These are phyloP conservation scores for Globisporangium solare DNA, from an alignment of 352 stramenopile genomes.

Conservation along the genomic window DNA sequence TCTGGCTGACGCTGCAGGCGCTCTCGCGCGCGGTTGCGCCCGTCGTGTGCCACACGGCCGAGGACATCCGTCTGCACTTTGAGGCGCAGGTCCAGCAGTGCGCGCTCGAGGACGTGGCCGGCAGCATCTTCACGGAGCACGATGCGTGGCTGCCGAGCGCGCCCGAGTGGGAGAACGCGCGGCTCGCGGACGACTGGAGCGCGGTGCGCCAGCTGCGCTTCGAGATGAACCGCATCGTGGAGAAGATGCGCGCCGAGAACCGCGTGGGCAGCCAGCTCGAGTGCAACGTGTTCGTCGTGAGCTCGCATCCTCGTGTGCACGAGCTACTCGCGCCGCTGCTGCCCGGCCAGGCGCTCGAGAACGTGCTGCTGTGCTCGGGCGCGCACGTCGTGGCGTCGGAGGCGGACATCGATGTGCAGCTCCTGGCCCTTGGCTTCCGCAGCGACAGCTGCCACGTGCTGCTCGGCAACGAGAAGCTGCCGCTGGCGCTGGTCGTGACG, in stretches of 20 bases:
- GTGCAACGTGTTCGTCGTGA: conserved; percentile 62
- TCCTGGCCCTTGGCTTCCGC: conserved; percentile 22
- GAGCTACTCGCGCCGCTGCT: conserved; percentile 59
- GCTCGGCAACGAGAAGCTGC: conserved; percentile 34
- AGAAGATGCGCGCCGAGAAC: conserved; percentile 55
- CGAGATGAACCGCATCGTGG: conserved; percentile 73
- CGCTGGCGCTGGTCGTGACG: conserved; percentile 52
- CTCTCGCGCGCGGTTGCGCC: conserved; percentile 76
- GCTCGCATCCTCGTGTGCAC: conserved; percentile 25
- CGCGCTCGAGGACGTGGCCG: conserved; percentile 45
- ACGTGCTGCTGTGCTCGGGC: conserved; percentile 71
- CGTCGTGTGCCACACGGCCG: conserved; percentile 94
- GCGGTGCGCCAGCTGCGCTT: conserved; percentile 86
- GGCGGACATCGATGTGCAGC: conserved; percentile 25
- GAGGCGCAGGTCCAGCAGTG: conserved; percentile 41
- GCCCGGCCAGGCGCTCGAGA: conserved; percentile 57
- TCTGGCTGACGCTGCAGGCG: conserved; percentile 62
- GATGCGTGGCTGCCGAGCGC: conserved; percentile 54
- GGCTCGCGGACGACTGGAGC: conserved; percentile 78
- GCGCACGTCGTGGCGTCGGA: conserved; percentile 36
- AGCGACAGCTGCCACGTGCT: conserved; percentile 22
- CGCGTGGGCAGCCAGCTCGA: conserved; percentile 66
- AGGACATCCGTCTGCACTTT: conserved; percentile 94
- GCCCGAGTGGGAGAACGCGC: conserved; percentile 41
- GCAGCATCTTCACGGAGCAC: conserved; percentile 68